Conservation (phyloP, 1,284 basidiomycete genomes). For the Ustilago lituana region DNA sequence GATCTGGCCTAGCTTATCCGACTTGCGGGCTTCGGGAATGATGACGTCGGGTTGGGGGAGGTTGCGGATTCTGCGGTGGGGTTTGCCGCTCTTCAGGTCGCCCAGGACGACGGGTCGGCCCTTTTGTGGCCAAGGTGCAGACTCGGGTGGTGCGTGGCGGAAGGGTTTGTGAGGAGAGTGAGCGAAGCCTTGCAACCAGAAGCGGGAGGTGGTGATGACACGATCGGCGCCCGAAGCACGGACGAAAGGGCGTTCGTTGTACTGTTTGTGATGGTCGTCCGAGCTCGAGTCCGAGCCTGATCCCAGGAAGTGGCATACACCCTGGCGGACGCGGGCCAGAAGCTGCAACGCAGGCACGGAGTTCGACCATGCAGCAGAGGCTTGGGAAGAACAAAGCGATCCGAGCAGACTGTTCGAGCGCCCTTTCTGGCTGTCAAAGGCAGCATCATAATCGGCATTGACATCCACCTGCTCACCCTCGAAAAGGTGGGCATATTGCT, state of each 20-base stretch:
- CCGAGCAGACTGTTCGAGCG: neutral
- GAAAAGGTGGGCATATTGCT: conserved; percentile 37
- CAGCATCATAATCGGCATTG: conserved; percentile 22
- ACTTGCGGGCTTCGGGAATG: conserved; percentile 40
- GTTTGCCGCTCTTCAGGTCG: conserved; percentile 26
- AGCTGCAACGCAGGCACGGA: neutral
- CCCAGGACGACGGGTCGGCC: conserved; percentile 20
- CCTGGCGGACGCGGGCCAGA: conserved; percentile 3
- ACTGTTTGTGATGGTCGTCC: neutral
- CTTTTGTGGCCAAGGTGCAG: conserved; percentile 42
- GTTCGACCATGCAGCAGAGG: neutral
- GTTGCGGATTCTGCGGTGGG: conserved; percentile 19
- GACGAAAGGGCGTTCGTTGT: conserved; percentile 21
- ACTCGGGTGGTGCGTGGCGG: conserved; percentile 37
- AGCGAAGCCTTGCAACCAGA: conserved; percentile 42
- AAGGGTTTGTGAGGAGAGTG: conserved; percentile 23
- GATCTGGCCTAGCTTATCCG: conserved; percentile 27
- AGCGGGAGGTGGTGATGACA: conserved; percentile 39
- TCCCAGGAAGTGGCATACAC: conserved; percentile 4
- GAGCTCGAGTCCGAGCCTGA: neutral
- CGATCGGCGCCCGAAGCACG: conserved; percentile 41
- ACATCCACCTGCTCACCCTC: conserved; percentile 14
- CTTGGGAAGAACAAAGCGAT: neutral
- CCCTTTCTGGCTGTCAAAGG: neutral
- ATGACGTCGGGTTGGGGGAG: conserved; percentile 43